These are phyloP conservation scores for Phytophthora pseudosyringae DNA, from an alignment of 352 stramenopile genomes.

Conservation along the genomic window DNA sequence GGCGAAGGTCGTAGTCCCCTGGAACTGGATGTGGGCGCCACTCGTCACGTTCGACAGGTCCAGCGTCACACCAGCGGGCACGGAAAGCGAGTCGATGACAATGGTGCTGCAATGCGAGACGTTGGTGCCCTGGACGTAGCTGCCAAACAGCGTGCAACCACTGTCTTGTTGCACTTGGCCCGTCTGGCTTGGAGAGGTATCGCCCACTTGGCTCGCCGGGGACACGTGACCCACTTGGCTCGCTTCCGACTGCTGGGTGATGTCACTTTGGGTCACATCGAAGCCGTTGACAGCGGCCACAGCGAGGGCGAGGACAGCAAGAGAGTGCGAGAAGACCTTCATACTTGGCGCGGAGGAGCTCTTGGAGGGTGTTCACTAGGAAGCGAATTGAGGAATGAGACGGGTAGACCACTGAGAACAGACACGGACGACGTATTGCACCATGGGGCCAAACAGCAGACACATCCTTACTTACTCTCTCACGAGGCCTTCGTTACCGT, in stretches of 20 bases:
- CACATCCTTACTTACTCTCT: too few species aligned
- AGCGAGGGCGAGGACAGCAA: slow-evolving; percentile 11
- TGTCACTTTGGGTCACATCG: slow-evolving; percentile 14
- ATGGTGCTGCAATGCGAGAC: slow-evolving; percentile 32
- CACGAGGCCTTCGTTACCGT: too few species aligned
- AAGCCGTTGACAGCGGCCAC: slow-evolving; percentile 7
- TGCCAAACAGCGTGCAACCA: slow-evolving; percentile 36
- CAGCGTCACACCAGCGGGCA: slow-evolving; percentile 41
- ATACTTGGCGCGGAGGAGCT: slow-evolving; percentile 5
- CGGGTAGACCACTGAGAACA: slow-evolving; percentile 11
- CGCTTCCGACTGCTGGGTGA: slow-evolving; percentile 9
- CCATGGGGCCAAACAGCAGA: too few species aligned
- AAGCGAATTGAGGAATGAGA: slow-evolving; percentile 23
- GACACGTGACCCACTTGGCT: slow-evolving; percentile 18
- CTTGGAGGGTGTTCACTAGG: slow-evolving; percentile 3
- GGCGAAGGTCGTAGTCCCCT: slow-evolving; percentile 44
- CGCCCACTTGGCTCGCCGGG: slow-evolving; percentile 10
- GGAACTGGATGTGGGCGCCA: slow-evolving; percentile 40
- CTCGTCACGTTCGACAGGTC: slow-evolving; percentile 36
- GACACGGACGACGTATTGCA: neutral
- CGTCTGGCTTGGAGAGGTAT: slow-evolving; percentile 5
- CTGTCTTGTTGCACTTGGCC: slow-evolving; percentile 20
- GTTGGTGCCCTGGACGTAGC: slow-evolving; percentile 31
- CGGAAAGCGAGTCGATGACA: slow-evolving; percentile 32
- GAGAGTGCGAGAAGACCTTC: slow-evolving; percentile 11